Conservation (phyloP, 805 yeast genomes). For the Pichia scutulata region DNA sequence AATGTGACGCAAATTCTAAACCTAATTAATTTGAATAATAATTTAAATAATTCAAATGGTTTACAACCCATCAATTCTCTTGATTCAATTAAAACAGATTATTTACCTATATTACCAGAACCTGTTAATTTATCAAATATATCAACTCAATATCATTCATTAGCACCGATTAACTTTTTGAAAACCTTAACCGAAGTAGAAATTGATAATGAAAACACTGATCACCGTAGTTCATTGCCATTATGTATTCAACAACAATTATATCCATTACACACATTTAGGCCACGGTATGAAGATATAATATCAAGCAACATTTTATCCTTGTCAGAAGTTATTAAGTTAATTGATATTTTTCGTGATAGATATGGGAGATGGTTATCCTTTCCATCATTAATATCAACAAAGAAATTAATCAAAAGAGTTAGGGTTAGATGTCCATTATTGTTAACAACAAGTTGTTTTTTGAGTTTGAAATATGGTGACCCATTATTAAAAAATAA, state of each 20-base stretch:
- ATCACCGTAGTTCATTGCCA: background rate
- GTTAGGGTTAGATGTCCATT: conserved; percentile 49
- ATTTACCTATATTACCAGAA: background rate
- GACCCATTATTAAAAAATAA: conserved; percentile 31
- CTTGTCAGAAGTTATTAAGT: conserved; percentile 37
- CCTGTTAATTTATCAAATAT: conserved; percentile 5
- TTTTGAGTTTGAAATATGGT: conserved; percentile 50
- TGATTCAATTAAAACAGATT: background rate
- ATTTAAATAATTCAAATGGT: background rate
- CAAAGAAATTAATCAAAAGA: conserved; percentile 40
- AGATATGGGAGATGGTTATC: conserved; percentile 75
- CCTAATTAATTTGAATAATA: background rate
- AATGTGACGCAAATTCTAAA: conserved; percentile 2
- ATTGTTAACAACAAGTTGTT: conserved; percentile 59
- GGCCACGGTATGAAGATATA: conserved; percentile 32
- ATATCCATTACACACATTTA: conserved; percentile 5
- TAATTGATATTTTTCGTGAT: conserved; percentile 52
- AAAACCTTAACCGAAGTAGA: background rate
- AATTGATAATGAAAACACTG: background rate
- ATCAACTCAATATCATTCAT: conserved; percentile 2
- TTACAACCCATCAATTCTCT: background rate
- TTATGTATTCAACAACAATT: conserved; percentile 5
- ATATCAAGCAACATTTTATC: conserved; percentile 43
- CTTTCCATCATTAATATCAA: conserved; percentile 47
- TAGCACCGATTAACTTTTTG: conserved; percentile 4